phyloP scores from a whole-genome alignment of 805 yeast genomes.

The Candida saitoana region DNA sequence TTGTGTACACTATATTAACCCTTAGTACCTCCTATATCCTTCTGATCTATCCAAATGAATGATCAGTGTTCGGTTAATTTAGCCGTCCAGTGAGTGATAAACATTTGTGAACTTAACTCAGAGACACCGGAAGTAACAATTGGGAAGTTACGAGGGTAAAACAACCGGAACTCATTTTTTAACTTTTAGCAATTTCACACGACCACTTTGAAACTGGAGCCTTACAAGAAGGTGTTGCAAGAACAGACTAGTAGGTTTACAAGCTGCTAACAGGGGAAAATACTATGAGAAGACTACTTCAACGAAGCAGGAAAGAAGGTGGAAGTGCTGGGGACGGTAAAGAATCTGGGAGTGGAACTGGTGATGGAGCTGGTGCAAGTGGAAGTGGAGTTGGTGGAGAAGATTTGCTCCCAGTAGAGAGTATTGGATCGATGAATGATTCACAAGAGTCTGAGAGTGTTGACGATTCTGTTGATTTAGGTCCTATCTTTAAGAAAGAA shows the following conservation, averaged over 20 bases:
- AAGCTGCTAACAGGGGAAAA: background rate
- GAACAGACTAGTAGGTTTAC: background rate
- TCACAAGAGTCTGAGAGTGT: conserved; percentile 17
- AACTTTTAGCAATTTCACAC: background rate
- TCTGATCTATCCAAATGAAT: background rate
- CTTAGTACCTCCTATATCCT: background rate
- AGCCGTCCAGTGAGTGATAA: background rate
- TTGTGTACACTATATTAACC: background rate
- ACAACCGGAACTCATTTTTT: background rate
- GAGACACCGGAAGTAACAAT: background rate
- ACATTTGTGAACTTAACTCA: background rate
- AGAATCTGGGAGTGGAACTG: background rate
- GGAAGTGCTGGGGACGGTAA: background rate
- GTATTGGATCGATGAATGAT: conserved; percentile 15
- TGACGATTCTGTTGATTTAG: conserved; percentile 27
- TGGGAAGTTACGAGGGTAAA: background rate
- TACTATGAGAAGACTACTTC: conserved; percentile 2
- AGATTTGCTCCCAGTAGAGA: conserved; percentile 7
- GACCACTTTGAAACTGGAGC: background rate
- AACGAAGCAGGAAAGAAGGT: conserved; percentile 1
- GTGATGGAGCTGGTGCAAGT: background rate
- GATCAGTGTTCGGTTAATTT: background rate
- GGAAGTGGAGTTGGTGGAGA: background rate
- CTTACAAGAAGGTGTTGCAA: background rate
- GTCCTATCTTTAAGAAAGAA: conserved; percentile 27